Conservation (phyloP, 1,139 yeast genomes). For the Magnusiomyces suaveolens region DNA sequence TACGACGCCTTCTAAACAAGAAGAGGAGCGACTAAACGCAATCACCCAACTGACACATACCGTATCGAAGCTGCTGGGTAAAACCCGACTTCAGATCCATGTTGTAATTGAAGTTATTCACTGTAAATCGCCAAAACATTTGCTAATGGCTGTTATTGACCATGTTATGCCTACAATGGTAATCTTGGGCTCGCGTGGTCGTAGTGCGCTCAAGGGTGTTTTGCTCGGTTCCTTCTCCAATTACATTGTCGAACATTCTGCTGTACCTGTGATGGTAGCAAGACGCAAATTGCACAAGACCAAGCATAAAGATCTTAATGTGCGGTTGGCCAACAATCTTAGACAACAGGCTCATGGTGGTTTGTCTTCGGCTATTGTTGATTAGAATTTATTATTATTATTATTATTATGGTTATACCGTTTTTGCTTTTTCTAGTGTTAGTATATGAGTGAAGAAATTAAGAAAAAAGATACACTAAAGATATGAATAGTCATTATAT, state of each 20-base stretch:
- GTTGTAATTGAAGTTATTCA: conserved; percentile 68
- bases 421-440: not conserved
- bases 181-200: conserved; percentile 73
- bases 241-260: conserved; percentile 63
- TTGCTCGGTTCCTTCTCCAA: conserved; percentile 66
- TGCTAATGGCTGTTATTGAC: conserved; percentile 72
- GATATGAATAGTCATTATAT: not conserved
- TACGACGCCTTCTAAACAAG: conserved; percentile 33
- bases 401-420: too few relatives aligned
- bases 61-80: conserved; percentile 48
- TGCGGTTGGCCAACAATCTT: conserved; percentile 36
- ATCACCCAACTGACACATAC: conserved; percentile 53
- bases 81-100: conserved; percentile 69
- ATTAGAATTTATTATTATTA: conserved; percentile 13
- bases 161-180: conserved; percentile 76
- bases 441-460: not conserved
- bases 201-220: conserved; percentile 66
- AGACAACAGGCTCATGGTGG: conserved; percentile 22
- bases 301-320: conserved; percentile 41
- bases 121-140: conserved; percentile 81
- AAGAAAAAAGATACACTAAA: not conserved
- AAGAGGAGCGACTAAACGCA: conserved; percentile 43
- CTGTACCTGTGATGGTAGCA: conserved; percentile 88
- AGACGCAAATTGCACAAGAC: conserved; percentile 71
- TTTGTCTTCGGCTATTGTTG: conserved; percentile 24